Base-by-base conservation (phyloP, 768 basidiomycete species). In the Russula olivacea region DNA sequence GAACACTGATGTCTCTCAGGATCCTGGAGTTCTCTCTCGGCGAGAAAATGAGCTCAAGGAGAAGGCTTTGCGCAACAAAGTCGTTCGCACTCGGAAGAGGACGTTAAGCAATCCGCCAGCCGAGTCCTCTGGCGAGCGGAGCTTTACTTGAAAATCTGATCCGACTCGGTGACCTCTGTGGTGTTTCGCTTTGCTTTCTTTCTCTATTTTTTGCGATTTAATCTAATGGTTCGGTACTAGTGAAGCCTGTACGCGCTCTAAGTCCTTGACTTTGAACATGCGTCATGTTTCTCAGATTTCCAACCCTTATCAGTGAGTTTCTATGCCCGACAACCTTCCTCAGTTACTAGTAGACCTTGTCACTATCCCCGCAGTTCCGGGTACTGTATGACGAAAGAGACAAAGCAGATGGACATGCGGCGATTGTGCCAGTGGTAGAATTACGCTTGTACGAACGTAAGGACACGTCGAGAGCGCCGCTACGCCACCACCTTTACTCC, bases 1-100 rank as follows among this genome's bases (percentile, higher is more conserved):
- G 61, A 43, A 50, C 25, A 12, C 70, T 58, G 71, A 68, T 66
- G 62, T 63, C 61, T 48, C 64, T 68, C 68, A 8, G 55, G 48
- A 55, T 11, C 30, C 36, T 6, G 68, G 59, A 17, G 89, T 89
- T 40, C 75, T 93, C 50, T 83, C 84, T 68, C 82, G 77, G 67
- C 74, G 87, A 61, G 91, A 93, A 70, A 91, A 81, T 66, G 91
- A 93, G 70, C 71, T 92, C 63, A 92, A 91, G 71, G 91, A 93
- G 68, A 83, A 77, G 71, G 89, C 90, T 15, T 72, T 93, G 71
- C 81, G 91, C 69, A 91, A 92, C 70, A 93, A 93, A 71, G 91
- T 93, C 51, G 79, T 85, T 58, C 79, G 86, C 70, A 88, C 86
- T 34, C 78, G 89, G 67, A 89, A 87, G 71, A 52, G 64, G 41